Evolutionary conservation across 2,329 filamentous ascomycete genomes (phyloP).

Genomic region (Arthroderma uncinatum): DNA sequence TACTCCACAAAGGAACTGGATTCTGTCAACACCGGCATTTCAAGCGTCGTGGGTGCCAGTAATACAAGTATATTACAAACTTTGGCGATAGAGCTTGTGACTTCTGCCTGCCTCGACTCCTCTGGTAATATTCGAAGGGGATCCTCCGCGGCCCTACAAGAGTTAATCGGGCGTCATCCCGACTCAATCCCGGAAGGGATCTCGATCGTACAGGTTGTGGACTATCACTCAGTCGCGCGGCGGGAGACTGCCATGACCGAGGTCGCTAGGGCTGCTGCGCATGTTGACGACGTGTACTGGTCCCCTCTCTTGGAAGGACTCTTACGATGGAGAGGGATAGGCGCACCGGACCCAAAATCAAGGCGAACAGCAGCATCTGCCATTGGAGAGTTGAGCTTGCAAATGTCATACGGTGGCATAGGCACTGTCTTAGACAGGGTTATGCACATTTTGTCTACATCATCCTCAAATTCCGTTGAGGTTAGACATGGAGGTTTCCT

Average conservation of each 20-base stretch:
- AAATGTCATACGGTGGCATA: slow-evolving; percentile 24
- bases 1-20: slow-evolving; percentile 72
- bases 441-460: slow-evolving; percentile 25
- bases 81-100: slow-evolving; percentile 68
- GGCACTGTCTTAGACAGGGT: slow-evolving; percentile 25
- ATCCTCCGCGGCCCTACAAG: slow-evolving; percentile 84
- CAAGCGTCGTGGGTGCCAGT: slow-evolving; percentile 23
- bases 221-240: slow-evolving; percentile 89
- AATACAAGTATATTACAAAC: slow-evolving; percentile 52
- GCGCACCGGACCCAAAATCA: slow-evolving; percentile 62
- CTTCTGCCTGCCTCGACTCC: slow-evolving; percentile 73
- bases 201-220: slow-evolving; percentile 72
- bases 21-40: slow-evolving; percentile 39
- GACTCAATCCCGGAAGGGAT: slow-evolving; percentile 76
- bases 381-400: slow-evolving; percentile 44
- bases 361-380: slow-evolving; percentile 60
- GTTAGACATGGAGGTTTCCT: slow-evolving; percentile 36
- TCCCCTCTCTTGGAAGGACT: slow-evolving; percentile 58
- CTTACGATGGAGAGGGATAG: slow-evolving; percentile 78
- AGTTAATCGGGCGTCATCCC: slow-evolving; percentile 85
- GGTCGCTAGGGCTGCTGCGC: slow-evolving; percentile 58
- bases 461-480: slow-evolving; percentile 32
- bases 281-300: slow-evolving; percentile 55
- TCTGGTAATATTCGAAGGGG: slow-evolving; percentile 88
- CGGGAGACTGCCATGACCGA: slow-evolving; percentile 69